A percentile compares a stretch with the other conserved stretches of the same genome.
Evolutionary conservation across 257 asterid species (phyloP).

Genomic region (Linderniella brevidens): DNA sequence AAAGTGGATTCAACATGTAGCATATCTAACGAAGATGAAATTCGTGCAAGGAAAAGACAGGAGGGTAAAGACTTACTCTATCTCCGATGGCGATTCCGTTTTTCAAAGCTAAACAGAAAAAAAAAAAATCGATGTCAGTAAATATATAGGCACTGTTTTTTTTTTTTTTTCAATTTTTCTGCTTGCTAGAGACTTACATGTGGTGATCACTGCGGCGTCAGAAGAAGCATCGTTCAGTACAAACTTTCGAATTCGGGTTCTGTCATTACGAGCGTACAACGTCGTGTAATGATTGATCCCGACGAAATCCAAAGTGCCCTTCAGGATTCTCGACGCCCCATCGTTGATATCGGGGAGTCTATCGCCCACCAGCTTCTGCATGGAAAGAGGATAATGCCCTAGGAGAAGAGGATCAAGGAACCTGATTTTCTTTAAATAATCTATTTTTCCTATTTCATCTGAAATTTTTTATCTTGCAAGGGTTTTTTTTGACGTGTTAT

Average conservation of each 20-base stretch:
- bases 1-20: too few relatives aligned
- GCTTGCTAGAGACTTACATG: slow-evolving; percentile 27
- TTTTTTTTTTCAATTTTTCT: too few relatives aligned
- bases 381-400: slow-evolving; percentile 74
- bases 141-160: too few relatives aligned
- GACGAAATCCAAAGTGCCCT: slow-evolving; percentile 61
- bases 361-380: slow-evolving; percentile 58
- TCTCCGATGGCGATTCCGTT: slow-evolving; percentile 68
- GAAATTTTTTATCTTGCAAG: too few relatives aligned
- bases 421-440: slow-evolving; percentile 30
- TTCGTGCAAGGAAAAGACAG: neutral
- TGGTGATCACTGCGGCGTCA: slow-evolving; percentile 58
- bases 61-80: slow-evolving; percentile 31
- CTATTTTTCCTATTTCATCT: neutral
- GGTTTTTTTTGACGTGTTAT: neutral
- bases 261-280: slow-evolving; percentile 53
- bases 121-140: neutral
- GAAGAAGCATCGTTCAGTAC: slow-evolving; percentile 45
- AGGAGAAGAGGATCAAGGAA: slow-evolving; percentile 89
- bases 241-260: slow-evolving; percentile 30
- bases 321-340: slow-evolving; percentile 23
- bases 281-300: slow-evolving; percentile 82
- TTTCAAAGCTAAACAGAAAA: slow-evolving; percentile 28
- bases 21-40: neutral
- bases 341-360: slow-evolving; percentile 45